A percentile compares a stretch with the other conserved stretches of the same genome.
Evolutionary conservation across 2,329 filamentous ascomycete genomes (phyloP).

Genomic region (Orbilia blumenaviensis): DNA sequence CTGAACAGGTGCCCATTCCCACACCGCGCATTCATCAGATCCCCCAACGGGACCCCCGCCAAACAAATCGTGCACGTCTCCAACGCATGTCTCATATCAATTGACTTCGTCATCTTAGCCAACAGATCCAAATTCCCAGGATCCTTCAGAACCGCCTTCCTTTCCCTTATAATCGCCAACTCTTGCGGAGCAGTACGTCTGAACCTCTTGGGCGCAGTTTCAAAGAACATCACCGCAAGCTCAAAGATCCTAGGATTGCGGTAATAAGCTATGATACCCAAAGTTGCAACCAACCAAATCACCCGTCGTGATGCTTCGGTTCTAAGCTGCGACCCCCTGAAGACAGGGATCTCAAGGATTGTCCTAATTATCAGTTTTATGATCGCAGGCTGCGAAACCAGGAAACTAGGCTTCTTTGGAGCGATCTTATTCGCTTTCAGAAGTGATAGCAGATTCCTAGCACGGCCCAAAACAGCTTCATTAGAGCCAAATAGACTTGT

Average conservation of each 20-base stretch:
- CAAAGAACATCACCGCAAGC: conserved; percentile 4
- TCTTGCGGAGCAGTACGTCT: no score
- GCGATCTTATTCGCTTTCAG: conserved; percentile 38
- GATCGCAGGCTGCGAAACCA: conserved; percentile 20
- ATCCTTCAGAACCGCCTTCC: not conserved
- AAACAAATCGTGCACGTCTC: conserved; percentile 27
- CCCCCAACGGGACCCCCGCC: not conserved
- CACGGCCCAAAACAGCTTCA: conserved; percentile 28
- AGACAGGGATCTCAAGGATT: conserved; percentile 29
- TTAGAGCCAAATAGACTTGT: conserved; percentile 22
- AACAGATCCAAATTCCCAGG: conserved; percentile 43
- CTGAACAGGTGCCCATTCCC: conserved; percentile 43
- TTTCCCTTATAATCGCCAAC: no score
- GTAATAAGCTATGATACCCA: conserved; percentile 41
- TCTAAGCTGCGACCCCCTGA: not conserved
- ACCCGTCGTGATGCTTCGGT: conserved; percentile 6
- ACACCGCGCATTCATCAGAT: conserved; percentile 48
- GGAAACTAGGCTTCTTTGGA: conserved; percentile 35
- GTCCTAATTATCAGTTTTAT: conserved; percentile 24
- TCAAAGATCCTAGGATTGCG: conserved; percentile 23
- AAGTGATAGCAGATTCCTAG: conserved; percentile 27
- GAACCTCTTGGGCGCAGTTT: no score
- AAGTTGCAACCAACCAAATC: conserved; percentile 11
- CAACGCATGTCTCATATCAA: not conserved
- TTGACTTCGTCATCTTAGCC: conserved; percentile 17